These are phyloP conservation scores for Pythium rhizo-oryzae DNA, from an alignment of 352 stramenopile species.

Conservation along the genomic window DNA sequence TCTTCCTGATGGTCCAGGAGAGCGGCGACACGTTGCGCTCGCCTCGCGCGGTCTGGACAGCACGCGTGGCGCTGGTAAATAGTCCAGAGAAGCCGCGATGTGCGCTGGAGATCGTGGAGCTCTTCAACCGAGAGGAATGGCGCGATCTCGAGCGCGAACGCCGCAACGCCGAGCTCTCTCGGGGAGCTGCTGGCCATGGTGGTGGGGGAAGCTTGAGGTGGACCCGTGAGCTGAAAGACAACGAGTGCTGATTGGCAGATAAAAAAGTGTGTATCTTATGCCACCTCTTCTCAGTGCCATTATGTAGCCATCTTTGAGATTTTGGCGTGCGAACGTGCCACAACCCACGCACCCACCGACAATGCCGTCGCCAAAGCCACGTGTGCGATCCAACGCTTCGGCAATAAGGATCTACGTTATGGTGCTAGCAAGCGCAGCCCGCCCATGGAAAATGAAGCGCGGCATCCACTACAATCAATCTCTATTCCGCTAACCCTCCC, in stretches of 20 bases:
- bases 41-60: not conserved
- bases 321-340: no score
- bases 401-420: no score
- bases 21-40: not conserved
- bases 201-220: no score
- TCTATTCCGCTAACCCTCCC: no score
- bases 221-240: no score
- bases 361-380: no score
- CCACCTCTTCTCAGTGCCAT: not conserved
- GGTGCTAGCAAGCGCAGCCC: no score
- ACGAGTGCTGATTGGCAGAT: constrained; percentile 5
- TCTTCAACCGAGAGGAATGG: constrained; percentile 6
- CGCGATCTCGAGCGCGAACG: constrained; percentile 10
- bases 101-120: not conserved
- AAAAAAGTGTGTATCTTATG: no score
- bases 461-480: no score
- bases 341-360: no score
- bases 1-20: not conserved
- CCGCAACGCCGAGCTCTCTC: constrained; percentile 1
- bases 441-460: no score
- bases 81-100: constrained; percentile 3
- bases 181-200: not conserved
- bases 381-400: no score
- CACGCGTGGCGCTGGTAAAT: not conserved
- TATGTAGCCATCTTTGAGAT: not conserved